A percentile compares a stretch with the other conserved stretches of the same genome.
Conservation (phyloP, 2,329 filamentous ascomycete genomes). For the Pseudogymnoascus sp. region DNA sequence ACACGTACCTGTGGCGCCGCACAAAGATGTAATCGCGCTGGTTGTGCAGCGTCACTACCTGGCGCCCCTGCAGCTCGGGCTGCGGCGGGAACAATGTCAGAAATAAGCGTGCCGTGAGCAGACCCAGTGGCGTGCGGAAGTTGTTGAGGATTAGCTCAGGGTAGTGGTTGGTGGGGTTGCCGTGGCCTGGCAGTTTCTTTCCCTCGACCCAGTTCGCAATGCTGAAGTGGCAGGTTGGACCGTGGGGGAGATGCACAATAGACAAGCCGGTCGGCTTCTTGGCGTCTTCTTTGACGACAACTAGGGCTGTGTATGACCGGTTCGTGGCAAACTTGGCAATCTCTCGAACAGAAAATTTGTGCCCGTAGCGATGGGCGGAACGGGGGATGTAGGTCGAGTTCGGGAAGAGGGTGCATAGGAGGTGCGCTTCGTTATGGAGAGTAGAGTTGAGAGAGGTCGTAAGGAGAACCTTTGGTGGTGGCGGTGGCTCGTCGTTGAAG, state of each 20-base stretch:
- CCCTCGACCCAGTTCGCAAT: conserved; percentile 88
- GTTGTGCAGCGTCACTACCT: conserved; percentile 89
- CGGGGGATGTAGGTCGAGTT: conserved; percentile 74
- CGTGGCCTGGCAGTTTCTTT: conserved; percentile 81
- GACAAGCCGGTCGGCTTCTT: conserved; percentile 79
- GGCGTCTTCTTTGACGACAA: conserved; percentile 81
- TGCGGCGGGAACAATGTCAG: conserved; percentile 68
- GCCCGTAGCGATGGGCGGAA: conserved; percentile 70
- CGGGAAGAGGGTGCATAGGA: conserved; percentile 76
- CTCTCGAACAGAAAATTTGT: conserved; percentile 89
- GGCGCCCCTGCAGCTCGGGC: conserved; percentile 76
- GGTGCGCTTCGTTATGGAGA: conserved; percentile 71
- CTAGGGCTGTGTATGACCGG: conserved; percentile 71
- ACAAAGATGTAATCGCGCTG: conserved; percentile 96
- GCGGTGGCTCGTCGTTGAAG: conserved; percentile 50
- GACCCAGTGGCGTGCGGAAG: conserved; percentile 85
- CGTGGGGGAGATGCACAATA: conserved; percentile 72
- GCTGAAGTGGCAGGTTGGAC: conserved; percentile 87
- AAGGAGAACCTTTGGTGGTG: conserved; percentile 75
- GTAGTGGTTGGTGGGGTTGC: conserved; percentile 78
- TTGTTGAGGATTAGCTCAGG: conserved; percentile 88
- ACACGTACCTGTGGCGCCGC: conserved; percentile 81
- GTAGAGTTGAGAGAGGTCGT: conserved; percentile 87
- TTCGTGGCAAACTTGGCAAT: conserved; percentile 80
- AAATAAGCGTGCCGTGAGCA: conserved; percentile 81